Evolutionary conservation across 768 basidiomycete species (phyloP), one percentile per base, ranked within the genome.

Genomic region (Candolleomyces efflorescens): DNA sequence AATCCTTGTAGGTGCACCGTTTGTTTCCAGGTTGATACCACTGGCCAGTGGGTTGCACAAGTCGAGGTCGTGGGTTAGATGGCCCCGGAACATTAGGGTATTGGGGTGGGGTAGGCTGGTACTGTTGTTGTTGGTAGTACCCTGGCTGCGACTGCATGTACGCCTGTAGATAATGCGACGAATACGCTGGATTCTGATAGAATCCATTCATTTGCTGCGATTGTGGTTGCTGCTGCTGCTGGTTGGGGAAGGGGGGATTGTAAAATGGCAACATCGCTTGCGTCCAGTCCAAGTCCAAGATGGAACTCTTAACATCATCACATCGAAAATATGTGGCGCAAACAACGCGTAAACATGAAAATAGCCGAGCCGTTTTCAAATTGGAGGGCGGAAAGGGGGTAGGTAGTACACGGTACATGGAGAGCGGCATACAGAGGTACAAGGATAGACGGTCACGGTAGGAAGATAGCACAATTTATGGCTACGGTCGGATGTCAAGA

Each of bases 1-100:
- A 94, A n/a, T 78, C 78, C 44, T 72, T 75, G 63, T 87, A 77
- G 7, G 80, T 78, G 67, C 90, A 92, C 54, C 80, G 78, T 60
- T 62, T 68, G 62, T 75, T 78, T 3, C 90, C 90, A 41, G 82
- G 66, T 56, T 84, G 84, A 65, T 87, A 85, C 85, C 86, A 87
- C n/a, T 71, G 60, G 20, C 66, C 64, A 15, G 66, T 62, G 18
- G 52, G 51, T 32, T 61, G 59, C n/a, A 59, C 20, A 36, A 32
- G 46, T 18, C 45, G 55, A 36, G 46, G 26, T 11, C 13, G 49
- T 13, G 22, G 52, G 41, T 11, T 39, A 41, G n/a, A 47, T n/a
- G 24, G 41, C 18, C 20, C 12, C 20, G 18, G 56, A 11, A 39
- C 39, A 36, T 20, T 58, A 44, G 53, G 54, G 55, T 41, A 54